Evolutionary conservation across 805 yeast species (phyloP), one percentile per base, ranked within the genome.

Genomic region (Saccharomycopsis sp.): DNA sequence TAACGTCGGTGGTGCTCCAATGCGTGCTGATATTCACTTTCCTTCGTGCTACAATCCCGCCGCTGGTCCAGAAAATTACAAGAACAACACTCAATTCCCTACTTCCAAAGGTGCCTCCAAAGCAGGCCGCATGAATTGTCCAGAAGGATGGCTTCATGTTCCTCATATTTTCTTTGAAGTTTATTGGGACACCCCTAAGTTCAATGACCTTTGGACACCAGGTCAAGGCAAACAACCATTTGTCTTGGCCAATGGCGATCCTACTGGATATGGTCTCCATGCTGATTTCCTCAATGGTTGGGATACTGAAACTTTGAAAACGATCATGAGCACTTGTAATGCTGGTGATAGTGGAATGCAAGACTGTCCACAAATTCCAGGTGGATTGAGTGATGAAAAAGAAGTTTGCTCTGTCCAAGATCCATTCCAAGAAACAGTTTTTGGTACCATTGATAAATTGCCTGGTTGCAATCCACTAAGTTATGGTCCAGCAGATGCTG

Each of bases 101-200:
- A 10, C 39, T n/a, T 13, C 43, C n/a, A 20, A 32, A 8, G 44
- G 31, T 5, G 42, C 44, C 12, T n/a, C n/a, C n/a, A 35, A 35
- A 10, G 12, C 15, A 12, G 42, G 39, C 15, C 13, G 19, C 9
- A 15, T 10, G 13, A 39, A 39, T 31, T 39, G 42, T 34, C 42
- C 42, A 6, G 30, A 32, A 7, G 42, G 42, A 13, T 39, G 39
- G 39, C 16, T 39, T 17, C 42, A 39, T 26, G 40, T 47, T 2
- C 50, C 50, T 25, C 47, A 47, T 31, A 17, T 47, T 16, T 44
- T 47, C 38, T 39, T 47, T 30, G 50, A 47, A 30, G 30, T 41
- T 20, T 36, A 39, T 30, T 39, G 42, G 42, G 21, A 39, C 26
- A 39, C 42, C n/a, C 39, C 21, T 6, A 16, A 20, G 31, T 39